Percentiles rank a stretch among this genome's conserved stretches.
Evolutionary conservation across 768 basidiomycete genomes (phyloP).

Genomic region (Crassisporium funariophilum): DNA sequence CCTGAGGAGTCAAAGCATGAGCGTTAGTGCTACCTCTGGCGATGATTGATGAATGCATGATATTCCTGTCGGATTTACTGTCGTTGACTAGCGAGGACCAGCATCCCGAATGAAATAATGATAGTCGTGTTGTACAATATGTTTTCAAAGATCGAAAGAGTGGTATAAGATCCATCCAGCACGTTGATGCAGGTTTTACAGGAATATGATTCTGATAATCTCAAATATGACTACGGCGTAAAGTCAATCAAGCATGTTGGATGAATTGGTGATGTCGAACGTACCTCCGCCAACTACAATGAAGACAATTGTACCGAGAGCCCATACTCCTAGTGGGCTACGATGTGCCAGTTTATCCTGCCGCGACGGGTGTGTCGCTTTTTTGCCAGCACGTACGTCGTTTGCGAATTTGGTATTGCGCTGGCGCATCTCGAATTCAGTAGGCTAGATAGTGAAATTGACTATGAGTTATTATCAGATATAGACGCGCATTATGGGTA

Average conservation of each 20-base stretch:
- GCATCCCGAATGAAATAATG: conserved; percentile 10
- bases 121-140: conserved; percentile 7
- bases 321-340: conserved; percentile 77
- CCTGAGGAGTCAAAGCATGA: conserved; percentile 60
- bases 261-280: conserved; percentile 23
- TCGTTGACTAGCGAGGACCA: background rate
- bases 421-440: conserved; percentile 80
- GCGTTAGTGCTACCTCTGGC: conserved; percentile 57
- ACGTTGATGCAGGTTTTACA: conserved; percentile 29
- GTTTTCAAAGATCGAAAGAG: background rate
- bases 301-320: conserved; percentile 72
- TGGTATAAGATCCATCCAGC: background rate
- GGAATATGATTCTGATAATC: conserved; percentile 63
- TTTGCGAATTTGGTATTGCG: conserved; percentile 81
- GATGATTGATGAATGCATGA: conserved; percentile 3
- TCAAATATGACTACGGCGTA: conserved; percentile 69
- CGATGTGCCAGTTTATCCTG: conserved; percentile 71
- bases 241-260: background rate
- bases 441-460: conserved; percentile 50
- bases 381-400: conserved; percentile 74
- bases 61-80: background rate
- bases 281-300: conserved; percentile 80
- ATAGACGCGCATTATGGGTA: conserved; percentile 6
- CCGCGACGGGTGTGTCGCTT: conserved; percentile 69
- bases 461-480: conserved; percentile 1